Evolutionary conservation across 1,284 basidiomycete species (phyloP).

Genomic region (Gymnopus androsaceus): DNA sequence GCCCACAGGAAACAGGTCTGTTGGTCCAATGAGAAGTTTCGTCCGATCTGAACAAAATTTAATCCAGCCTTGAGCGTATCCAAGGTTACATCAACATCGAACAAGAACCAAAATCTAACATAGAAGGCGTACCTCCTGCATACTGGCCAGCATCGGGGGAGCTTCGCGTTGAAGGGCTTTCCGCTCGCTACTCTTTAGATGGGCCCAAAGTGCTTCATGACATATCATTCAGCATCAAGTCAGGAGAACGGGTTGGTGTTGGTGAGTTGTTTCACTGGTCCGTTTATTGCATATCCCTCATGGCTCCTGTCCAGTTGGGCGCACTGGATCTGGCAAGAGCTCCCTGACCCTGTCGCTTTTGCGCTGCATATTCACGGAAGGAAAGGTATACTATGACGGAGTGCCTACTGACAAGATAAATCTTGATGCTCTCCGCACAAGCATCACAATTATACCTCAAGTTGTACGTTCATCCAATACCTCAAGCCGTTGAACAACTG

Average conservation of each 20-base stretch:
- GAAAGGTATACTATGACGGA: constrained; percentile 56
- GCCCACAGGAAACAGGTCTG: constrained; percentile 48
- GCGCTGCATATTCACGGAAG: constrained; percentile 59
- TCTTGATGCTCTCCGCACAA: constrained; percentile 62
- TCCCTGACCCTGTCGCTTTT: constrained; percentile 54
- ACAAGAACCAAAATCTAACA: constrained; percentile 61
- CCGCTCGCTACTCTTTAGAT: constrained; percentile 57
- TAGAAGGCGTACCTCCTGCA: constrained; percentile 64
- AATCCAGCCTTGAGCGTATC: constrained; percentile 68
- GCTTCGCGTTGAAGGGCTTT: constrained; percentile 61
- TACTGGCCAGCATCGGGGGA: constrained; percentile 80
- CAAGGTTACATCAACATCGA: constrained; percentile 73
- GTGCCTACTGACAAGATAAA: constrained; percentile 52
- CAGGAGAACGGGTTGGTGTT: constrained; percentile 66
- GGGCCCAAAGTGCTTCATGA: constrained; percentile 57
- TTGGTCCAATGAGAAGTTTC: not conserved
- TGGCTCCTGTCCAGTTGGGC: constrained; percentile 47
- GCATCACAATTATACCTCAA: constrained; percentile 66
- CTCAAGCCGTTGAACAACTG: not conserved
- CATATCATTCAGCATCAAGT: constrained; percentile 55
- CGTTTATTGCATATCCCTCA: not conserved
- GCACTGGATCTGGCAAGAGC: constrained; percentile 77
- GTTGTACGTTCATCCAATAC: constrained; percentile 38
- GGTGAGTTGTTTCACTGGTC: constrained; percentile 32
- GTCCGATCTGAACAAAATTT: not conserved